Percentiles rank a stretch among this genome's conserved stretches.
These are phyloP conservation scores for Mycena sanguinolenta DNA, from an alignment of 768 basidiomycete species.

Conservation along the genomic window DNA sequence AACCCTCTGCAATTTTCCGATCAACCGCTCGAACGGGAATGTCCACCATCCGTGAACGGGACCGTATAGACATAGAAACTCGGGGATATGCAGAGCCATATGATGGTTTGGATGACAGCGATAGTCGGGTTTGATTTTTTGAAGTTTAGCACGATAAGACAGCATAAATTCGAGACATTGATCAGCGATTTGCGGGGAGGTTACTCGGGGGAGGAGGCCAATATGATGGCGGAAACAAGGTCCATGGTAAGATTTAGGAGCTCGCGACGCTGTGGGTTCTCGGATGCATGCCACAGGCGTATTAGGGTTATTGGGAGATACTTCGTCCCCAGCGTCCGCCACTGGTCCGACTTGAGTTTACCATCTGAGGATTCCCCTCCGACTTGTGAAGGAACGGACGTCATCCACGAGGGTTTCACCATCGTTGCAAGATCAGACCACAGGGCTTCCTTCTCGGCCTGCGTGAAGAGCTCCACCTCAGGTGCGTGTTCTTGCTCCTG, in stretches of 20 bases:
- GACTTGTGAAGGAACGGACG: slow-evolving; percentile 15
- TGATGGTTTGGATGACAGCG: slow-evolving; percentile 35
- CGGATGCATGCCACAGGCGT: slow-evolving; percentile 43
- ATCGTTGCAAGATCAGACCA: slow-evolving; percentile 15
- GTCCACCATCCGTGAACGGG: slow-evolving; percentile 52
- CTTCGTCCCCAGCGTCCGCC: slow-evolving; percentile 43
- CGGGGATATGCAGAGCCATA: slow-evolving; percentile 45
- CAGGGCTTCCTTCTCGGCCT: slow-evolving; percentile 2
- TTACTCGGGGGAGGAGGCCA: slow-evolving; percentile 38
- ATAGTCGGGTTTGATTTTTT: slow-evolving; percentile 42
- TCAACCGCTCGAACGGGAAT: slow-evolving; percentile 48
- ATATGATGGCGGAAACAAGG: slow-evolving; percentile 44
- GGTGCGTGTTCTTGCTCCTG: neutral
- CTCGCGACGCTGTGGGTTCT: slow-evolving; percentile 19
- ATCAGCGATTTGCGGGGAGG: slow-evolving; percentile 20
- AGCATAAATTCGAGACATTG: neutral
- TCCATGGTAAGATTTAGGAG: slow-evolving; percentile 45
- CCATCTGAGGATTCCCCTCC: slow-evolving; percentile 31
- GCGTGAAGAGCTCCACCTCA: neutral
- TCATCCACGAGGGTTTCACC: slow-evolving; percentile 26
- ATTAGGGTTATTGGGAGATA: slow-evolving; percentile 46
- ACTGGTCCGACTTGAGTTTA: slow-evolving; percentile 51
- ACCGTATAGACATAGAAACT: slow-evolving; percentile 45
- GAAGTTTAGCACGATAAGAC: neutral
- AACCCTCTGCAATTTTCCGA: slow-evolving; percentile 41